phyloP scores from a whole-genome alignment of 192 early-diverging fungal genomes.

The Coemansia erecta region DNA sequence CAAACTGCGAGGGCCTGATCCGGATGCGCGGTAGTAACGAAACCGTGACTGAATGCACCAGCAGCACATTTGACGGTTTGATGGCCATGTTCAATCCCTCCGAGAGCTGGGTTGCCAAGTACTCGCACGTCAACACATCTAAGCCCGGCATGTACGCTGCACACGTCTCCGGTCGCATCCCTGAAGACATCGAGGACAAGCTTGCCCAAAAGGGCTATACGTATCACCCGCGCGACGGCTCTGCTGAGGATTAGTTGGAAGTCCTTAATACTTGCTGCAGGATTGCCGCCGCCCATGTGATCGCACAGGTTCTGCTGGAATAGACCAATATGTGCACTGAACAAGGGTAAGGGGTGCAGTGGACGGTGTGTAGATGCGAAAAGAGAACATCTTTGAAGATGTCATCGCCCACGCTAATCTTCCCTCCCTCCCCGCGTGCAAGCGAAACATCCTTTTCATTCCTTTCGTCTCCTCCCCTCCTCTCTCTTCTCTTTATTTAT shows the following conservation, averaged over 20 bases:
- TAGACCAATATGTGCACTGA: no score
- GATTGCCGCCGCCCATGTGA: no score
- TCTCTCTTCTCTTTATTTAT: neutral
- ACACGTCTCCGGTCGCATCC: slow-evolving; percentile 67
- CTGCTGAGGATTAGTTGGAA: slow-evolving; percentile 38
- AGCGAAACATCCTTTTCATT: no score
- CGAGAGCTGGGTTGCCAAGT: slow-evolving; percentile 75
- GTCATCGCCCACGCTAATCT: no score
- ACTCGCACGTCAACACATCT: slow-evolving; percentile 54
- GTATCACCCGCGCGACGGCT: slow-evolving; percentile 69
- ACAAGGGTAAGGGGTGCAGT: no score
- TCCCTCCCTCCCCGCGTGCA: no score
- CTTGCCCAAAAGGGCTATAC: slow-evolving; percentile 66
- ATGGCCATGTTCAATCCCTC: slow-evolving; percentile 73
- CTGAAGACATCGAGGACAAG: slow-evolving; percentile 72
- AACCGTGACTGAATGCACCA: slow-evolving; percentile 74
- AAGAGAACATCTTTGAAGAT: no score
- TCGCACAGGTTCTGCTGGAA: no score
- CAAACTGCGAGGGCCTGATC: slow-evolving; percentile 79
- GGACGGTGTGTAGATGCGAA: no score
- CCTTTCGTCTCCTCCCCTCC: neutral
- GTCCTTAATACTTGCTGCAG: no score
- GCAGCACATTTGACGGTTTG: slow-evolving; percentile 70
- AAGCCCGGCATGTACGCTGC: slow-evolving; percentile 75
- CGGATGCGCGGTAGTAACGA: slow-evolving; percentile 63